These are phyloP conservation scores for Fragaria nilgerrensis DNA, from an alignment of 306 rosid species.

Conservation along the genomic window DNA sequence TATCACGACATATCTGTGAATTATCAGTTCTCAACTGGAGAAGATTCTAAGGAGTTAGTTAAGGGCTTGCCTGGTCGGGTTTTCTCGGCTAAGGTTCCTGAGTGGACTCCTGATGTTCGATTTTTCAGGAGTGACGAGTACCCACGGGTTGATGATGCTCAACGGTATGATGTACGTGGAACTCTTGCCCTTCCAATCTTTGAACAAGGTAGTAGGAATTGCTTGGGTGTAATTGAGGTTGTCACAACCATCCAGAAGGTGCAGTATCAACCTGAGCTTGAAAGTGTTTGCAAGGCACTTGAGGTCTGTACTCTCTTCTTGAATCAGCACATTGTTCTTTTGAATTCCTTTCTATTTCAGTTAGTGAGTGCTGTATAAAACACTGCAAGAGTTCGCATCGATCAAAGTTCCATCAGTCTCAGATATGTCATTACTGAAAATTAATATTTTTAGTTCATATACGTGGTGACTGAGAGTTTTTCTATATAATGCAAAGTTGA, in stretches of 20 bases:
- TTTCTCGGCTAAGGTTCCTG: conserved; percentile 71
- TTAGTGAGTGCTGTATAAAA: not conserved
- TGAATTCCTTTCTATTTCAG: not conserved
- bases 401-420: not conserved
- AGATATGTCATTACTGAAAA: not conserved
- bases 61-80: conserved; percentile 87
- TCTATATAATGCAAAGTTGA: not conserved
- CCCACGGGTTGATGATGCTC: conserved; percentile 73
- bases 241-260: conserved; percentile 69
- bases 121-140: conserved; percentile 76
- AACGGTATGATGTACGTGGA: conserved; percentile 66
- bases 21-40: conserved; percentile 63
- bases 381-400: not conserved
- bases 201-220: conserved; percentile 67
- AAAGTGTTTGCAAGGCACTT: conserved; percentile 83
- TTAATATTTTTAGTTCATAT: not conserved
- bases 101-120: conserved; percentile 97
- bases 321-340: not conserved
- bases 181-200: conserved; percentile 83
- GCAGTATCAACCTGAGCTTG: conserved; percentile 65
- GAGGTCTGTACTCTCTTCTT: conserved; percentile 53
- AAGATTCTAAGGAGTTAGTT: conserved; percentile 44
- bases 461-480: not conserved
- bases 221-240: conserved; percentile 93
- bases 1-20: conserved; percentile 61